Conservation (phyloP, 306 rosid species). For the Cicer yamashitae region DNA sequence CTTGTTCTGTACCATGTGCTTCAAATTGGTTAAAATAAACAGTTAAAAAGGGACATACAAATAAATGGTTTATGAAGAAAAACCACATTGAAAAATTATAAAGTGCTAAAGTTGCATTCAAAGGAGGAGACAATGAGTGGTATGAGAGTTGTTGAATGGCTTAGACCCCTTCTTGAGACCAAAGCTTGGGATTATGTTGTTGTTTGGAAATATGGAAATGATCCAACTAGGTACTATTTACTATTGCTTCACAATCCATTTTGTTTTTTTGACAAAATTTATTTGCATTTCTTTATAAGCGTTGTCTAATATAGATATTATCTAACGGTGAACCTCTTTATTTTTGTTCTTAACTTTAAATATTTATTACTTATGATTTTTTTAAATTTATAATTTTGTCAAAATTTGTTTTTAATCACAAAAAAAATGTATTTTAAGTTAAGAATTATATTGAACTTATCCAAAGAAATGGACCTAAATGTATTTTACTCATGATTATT, state of each 20-base stretch:
- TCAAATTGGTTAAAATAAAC: conserved; percentile 19
- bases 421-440: no score
- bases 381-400: no score
- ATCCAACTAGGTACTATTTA: conserved; percentile 54
- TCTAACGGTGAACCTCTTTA: no score
- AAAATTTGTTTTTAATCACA: no score
- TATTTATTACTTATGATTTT: no score
- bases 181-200: conserved; percentile 73
- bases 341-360: no score
- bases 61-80: not conserved
- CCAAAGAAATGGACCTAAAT: no score
- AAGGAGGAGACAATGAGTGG: conserved; percentile 45
- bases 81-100: not conserved
- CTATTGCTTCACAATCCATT: not conserved
- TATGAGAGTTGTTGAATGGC: conserved; percentile 53
- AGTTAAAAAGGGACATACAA: not conserved
- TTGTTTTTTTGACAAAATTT: not conserved
- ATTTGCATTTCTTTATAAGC: no score
- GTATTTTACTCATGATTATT: no score
- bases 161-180: conserved; percentile 63
- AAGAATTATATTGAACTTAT: no score
- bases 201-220: conserved; percentile 79
- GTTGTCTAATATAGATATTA: no score
- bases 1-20: conserved; percentile 61
- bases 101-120: conserved; percentile 16